Evolutionary conservation across 2,329 filamentous ascomycete species (phyloP).

Genomic region (Pestalotiopsis sp.): DNA sequence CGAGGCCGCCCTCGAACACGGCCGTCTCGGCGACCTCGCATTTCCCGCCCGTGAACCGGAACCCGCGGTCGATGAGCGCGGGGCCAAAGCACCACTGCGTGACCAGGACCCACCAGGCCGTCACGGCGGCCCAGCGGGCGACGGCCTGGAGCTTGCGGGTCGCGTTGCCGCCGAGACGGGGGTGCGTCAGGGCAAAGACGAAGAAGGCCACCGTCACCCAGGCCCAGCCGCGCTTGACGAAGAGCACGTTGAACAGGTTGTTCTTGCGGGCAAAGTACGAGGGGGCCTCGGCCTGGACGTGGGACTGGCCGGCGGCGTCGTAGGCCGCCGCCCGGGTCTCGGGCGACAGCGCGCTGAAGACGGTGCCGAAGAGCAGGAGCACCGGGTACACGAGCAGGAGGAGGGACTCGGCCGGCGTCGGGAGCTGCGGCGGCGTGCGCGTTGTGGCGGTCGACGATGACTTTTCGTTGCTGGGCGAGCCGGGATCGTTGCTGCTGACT

Average conservation of each 20-base stretch:
- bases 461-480: slow-evolving; percentile 17
- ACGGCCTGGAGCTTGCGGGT: slow-evolving; percentile 58
- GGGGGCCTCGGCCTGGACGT: slow-evolving; percentile 62
- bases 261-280: slow-evolving; percentile 93
- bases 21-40: slow-evolving; percentile 66
- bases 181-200: slow-evolving; percentile 70
- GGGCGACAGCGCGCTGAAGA: slow-evolving; percentile 80
- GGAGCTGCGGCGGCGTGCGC: slow-evolving; percentile 63
- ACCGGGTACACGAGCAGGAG: slow-evolving; percentile 73
- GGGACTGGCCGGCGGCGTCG: slow-evolving; percentile 63
- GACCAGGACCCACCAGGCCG: slow-evolving; percentile 78
- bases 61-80: slow-evolving; percentile 85
- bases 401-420: slow-evolving; percentile 67
- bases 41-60: slow-evolving; percentile 83
- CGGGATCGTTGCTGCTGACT: slow-evolving; percentile 16
- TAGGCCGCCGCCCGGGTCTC: slow-evolving; percentile 66
- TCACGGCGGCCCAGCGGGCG: slow-evolving; percentile 72
- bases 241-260: slow-evolving; percentile 90
- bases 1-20: slow-evolving; percentile 46
- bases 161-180: slow-evolving; percentile 41
- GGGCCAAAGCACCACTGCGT: slow-evolving; percentile 98
- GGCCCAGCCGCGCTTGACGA: slow-evolving; percentile 94
- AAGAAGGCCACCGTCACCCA: slow-evolving; percentile 82
- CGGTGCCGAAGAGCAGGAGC: slow-evolving; percentile 77
- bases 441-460: slow-evolving; percentile 21